Base-by-base conservation (phyloP, 371 early-diverging fungal species). In the Rhizopus arrhizus region DNA sequence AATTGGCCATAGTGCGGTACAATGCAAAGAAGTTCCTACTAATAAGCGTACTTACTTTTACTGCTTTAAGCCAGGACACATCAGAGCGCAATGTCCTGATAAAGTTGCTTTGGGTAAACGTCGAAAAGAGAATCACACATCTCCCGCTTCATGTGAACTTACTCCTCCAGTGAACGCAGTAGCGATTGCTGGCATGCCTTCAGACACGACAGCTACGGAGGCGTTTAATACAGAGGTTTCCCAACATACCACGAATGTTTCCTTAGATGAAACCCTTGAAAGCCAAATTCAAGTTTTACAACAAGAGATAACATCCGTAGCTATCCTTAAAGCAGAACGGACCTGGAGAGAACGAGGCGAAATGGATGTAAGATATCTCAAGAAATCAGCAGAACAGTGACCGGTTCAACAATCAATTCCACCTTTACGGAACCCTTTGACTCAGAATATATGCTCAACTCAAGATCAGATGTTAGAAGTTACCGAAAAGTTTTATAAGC, bases 331-430 rank as follows among this genome's bases (percentile, higher is more conserved):
- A 1, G 12, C 56, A 8, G 33, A 41, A 22, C 29, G 11, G 28
- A 48, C 16, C 10, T 58, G 49, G 51, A 2, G 51, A 4, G 59
- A 58, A 58, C 34, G 29, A 13, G 51, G 59, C 29, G 59, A 58
- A 32, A 49, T 1, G 5, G 48, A 48, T 15, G 51, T 38, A 2
- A 29, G 33, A 9, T 58, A 58, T 29, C 42, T 58, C 6, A 50
- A 50, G n/a, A 5, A 36, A 4, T 34, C 51, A 3, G n/a, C 50
- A 0, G 4, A 4, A 10, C 31, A n/a, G 0, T 2, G 50, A 4
- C 32, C 38, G 1, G 3, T 31, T 3, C n/a, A 58, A 15, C 7
- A 22, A 38, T 13, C 31, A 16, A 58, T 50, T 11, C 12, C 35
- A 15, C 16, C 15, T 42, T 22, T 58, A 3, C 6, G 8, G 6